Base-by-base conservation (phyloP, 768 basidiomycete species). In the Boletus pseudopeckii region DNA sequence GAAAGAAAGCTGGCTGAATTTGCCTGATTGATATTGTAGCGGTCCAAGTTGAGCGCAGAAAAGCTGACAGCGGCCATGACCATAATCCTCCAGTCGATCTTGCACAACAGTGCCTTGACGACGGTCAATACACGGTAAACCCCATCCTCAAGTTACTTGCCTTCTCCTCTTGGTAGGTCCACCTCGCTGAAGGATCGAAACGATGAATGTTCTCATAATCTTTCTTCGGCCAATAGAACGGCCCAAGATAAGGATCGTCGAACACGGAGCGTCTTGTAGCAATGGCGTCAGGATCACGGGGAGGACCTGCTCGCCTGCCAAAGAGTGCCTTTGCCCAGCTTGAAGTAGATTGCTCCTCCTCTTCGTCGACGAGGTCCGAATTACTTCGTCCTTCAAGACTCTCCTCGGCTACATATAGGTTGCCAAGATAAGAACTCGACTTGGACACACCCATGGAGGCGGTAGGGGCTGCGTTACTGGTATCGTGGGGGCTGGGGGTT, bases 21-120 rank as follows among this genome's bases (percentile, higher is more conserved):
- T 5, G 84, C 85, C 62, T 83, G 80, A 30, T 66, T 71, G 47
- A 85, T 57, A 56, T 85, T 85, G 41, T 62, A 68, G 47, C 82
- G 72, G 58, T 83, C 82, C 30, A 82, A 54, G 56, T 81, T 81
- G 48, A 83, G 70, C 0, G 81, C 80, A 2, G 80, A 79, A 58
- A 85, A 86, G 63, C 77, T 77, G 54, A 84, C 70, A 6, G 77
- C 76, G 18, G 80, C 78, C 74, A 78, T 79, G 5, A 78, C 50
- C 78, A 85, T 79, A 36, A 86, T 77, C 55, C 76, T 83, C 78
- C 79, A 83, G 59, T 86, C 83, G 30, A 83, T 74, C 58, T 81
- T 83, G 43, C 82, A 71, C 24, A 82, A 62, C 10, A 83, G 64
- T 9, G 71, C 72, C 78, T 82, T 40, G 11, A 22, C 6, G 9